Percentiles rank a stretch among this genome's conserved stretches.
phyloP scores from a whole-genome alignment of 2,329 filamentous ascomycete genomes.

The Cryphonectria parasitica region DNA sequence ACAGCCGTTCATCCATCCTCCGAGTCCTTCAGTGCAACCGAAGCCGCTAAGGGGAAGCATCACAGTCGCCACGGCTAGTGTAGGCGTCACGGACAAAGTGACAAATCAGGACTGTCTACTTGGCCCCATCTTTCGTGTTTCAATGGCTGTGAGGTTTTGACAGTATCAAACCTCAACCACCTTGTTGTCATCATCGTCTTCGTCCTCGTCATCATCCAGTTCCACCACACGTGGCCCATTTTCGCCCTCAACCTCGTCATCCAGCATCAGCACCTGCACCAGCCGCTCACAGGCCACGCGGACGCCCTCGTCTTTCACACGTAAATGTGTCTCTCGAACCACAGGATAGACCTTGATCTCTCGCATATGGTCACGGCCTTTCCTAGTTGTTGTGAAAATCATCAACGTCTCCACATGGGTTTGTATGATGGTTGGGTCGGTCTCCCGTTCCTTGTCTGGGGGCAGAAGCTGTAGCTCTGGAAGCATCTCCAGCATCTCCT shows the following conservation, averaged over 20 bases:
- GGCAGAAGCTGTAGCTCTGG: conserved; percentile 88
- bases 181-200: conserved; percentile 57
- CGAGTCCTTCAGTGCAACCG: neutral
- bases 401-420: conserved; percentile 90
- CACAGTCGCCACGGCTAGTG: neutral
- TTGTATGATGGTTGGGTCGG: conserved; percentile 74
- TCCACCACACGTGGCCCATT: conserved; percentile 51
- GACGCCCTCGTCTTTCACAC: conserved; percentile 78
- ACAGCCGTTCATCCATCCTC: neutral
- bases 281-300: conserved; percentile 84
- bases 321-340: conserved; percentile 80
- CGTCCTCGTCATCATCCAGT: conserved; percentile 53
- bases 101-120: neutral
- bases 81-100: neutral
- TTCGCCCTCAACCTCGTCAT: conserved; percentile 55
- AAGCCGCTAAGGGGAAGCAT: neutral
- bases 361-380: conserved; percentile 75
- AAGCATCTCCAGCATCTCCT: conserved; percentile 85
- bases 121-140: neutral
- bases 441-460: conserved; percentile 85
- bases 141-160: neutral
- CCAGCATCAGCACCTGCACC: conserved; percentile 85
- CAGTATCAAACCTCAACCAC: conserved; percentile 55
- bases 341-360: conserved; percentile 85
- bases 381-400: conserved; percentile 76